These are phyloP conservation scores for Spathaspora sp. DNA, from an alignment of 805 yeast species.

Conservation along the genomic window DNA sequence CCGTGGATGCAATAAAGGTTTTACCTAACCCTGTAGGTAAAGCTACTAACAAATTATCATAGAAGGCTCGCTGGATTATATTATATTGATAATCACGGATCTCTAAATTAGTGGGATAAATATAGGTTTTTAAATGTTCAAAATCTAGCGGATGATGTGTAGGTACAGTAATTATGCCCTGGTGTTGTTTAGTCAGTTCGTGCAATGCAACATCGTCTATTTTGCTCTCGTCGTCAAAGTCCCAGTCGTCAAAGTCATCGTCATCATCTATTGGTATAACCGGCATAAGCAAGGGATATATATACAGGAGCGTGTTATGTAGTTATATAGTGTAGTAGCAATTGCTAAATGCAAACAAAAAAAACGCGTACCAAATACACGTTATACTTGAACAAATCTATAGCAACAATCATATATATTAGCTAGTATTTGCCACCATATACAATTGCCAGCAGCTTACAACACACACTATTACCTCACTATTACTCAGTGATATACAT, in stretches of 20 bases:
- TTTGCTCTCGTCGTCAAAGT: constrained; percentile 12
- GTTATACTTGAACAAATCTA: neutral
- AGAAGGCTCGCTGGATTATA: constrained; percentile 70
- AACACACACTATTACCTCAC: no score
- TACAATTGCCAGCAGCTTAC: no score
- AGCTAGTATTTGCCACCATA: no score
- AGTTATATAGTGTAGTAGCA: neutral
- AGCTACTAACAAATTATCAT: constrained; percentile 76
- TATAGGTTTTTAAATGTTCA: constrained; percentile 35
- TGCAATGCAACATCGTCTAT: constrained; percentile 8
- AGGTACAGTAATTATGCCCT: constrained; percentile 8
- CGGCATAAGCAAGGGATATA: neutral
- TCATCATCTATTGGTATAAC: constrained; percentile 4
- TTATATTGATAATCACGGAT: constrained; percentile 85
- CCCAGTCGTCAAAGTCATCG: constrained; percentile 10
- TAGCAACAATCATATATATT: no score
- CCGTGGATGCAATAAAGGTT: constrained; percentile 92
- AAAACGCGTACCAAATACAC: neutral
- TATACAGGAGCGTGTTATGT: neutral
- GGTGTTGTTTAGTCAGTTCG: neutral
- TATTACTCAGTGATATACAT: no score
- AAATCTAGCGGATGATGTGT: constrained; percentile 25
- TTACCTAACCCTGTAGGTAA: constrained; percentile 97
- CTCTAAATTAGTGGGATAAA: constrained; percentile 84
- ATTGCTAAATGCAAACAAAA: neutral